Percentiles rank a stretch among this genome's conserved stretches.
These are phyloP conservation scores for Camellia oleifera DNA, from an alignment of 179 eudicot genomes.

Conservation along the genomic window DNA sequence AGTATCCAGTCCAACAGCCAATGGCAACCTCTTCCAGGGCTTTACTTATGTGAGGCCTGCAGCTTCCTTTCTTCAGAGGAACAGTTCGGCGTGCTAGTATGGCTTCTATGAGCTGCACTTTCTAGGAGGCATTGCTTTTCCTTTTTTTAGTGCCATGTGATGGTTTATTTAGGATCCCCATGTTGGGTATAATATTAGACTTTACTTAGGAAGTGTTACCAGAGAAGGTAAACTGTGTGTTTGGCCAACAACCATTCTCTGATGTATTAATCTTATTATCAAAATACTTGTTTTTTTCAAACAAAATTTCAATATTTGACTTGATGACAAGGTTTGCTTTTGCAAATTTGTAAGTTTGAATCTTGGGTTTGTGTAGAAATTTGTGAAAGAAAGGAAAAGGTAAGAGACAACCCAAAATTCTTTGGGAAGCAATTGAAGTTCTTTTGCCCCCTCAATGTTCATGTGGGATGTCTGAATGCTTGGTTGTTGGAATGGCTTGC, in stretches of 20 bases:
- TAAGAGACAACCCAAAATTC: background rate
- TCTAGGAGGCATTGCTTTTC: background rate
- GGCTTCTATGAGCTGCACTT: background rate
- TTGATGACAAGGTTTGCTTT: background rate
- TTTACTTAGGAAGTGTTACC: background rate
- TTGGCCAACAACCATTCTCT: background rate
- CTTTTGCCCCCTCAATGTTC: background rate
- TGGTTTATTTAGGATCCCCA: conserved; percentile 8
- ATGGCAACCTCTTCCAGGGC: conserved; percentile 58
- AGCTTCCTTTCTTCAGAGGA: conserved; percentile 28
- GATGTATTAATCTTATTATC: background rate
- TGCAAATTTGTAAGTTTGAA: background rate
- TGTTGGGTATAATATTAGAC: background rate
- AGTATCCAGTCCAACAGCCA: conserved; percentile 64
- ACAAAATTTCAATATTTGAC: background rate
- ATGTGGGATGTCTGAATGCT: background rate
- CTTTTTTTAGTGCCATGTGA: background rate
- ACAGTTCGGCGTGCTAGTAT: conserved; percentile 18
- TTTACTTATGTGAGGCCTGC: conserved; percentile 71
- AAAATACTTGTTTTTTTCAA: background rate
- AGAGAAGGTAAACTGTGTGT: conserved; percentile 6
- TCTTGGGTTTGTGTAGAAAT: no score
- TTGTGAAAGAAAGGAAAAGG: no score
- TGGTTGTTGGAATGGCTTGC: background rate
- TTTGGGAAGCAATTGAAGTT: background rate